A percentile compares a stretch with the other conserved stretches of the same genome.
These are phyloP conservation scores for Pseudotulostoma volvatum DNA, from an alignment of 495 filamentous ascomycete species.

Conservation along the genomic window DNA sequence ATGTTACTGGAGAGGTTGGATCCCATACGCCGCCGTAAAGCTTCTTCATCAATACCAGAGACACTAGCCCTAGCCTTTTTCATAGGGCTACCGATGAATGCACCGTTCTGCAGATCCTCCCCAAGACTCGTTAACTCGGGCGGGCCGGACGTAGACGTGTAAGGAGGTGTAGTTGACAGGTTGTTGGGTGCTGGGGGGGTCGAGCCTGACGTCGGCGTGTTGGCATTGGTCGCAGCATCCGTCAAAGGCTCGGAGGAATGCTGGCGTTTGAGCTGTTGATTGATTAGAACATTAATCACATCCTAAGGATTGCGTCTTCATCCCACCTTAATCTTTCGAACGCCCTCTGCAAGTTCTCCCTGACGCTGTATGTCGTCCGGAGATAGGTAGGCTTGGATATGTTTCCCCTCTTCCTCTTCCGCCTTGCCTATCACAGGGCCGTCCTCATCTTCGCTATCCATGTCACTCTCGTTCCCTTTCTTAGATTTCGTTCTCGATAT, in stretches of 20 bases:
- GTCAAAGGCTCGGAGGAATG: constrained; percentile 69
- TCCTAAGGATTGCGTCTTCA: neutral
- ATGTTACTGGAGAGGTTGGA: constrained; percentile 24
- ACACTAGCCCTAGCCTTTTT: constrained; percentile 71
- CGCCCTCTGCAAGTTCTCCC: constrained; percentile 77
- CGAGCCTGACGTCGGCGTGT: constrained; percentile 27
- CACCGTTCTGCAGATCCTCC: constrained; percentile 23
- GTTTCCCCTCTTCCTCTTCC: constrained; percentile 59
- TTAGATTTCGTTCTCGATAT: constrained; percentile 32
- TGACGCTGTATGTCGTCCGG: constrained; percentile 69
- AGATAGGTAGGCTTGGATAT: constrained; percentile 41
- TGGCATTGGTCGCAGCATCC: constrained; percentile 24
- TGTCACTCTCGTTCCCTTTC: constrained; percentile 40
- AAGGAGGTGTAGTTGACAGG: constrained; percentile 27
- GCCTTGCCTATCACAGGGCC: constrained; percentile 40
- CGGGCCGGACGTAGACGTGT: constrained; percentile 9
- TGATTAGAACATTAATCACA: neutral
- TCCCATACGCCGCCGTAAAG: constrained; percentile 31
- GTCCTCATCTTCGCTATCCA: constrained; percentile 47
- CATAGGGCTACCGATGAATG: constrained; percentile 56
- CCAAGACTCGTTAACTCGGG: constrained; percentile 16
- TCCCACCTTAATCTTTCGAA: constrained; percentile 67
- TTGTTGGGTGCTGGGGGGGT: constrained; percentile 19
- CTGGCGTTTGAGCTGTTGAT: constrained; percentile 71
- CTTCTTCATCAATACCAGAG: constrained; percentile 40